Conservation (phyloP, 106 monocot genomes). For the Allium sativum region DNA sequence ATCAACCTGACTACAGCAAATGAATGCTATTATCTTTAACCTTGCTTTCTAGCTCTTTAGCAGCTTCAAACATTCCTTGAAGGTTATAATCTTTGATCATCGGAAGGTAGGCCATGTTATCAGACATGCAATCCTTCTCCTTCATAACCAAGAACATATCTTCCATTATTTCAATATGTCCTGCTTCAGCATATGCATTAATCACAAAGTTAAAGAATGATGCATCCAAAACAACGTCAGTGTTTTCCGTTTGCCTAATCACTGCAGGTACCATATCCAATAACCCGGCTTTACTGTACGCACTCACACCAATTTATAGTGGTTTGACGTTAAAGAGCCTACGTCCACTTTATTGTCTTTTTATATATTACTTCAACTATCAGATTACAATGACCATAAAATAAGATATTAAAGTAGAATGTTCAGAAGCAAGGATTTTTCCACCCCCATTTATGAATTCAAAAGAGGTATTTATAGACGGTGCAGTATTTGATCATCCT, state of each 20-base stretch:
- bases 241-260: slow-evolving; percentile 73
- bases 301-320: too few species aligned
- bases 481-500: too few species aligned
- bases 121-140: slow-evolving; percentile 69
- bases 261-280: slow-evolving; percentile 55
- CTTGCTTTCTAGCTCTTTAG: slow-evolving; percentile 31
- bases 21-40: slow-evolving; percentile 18
- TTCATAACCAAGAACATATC: slow-evolving; percentile 71
- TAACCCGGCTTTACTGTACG: slow-evolving; percentile 52
- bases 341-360: too few species aligned
- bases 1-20: neutral
- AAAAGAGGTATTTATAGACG: too few species aligned
- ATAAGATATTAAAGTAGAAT: too few species aligned
- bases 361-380: too few species aligned
- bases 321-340: too few species aligned
- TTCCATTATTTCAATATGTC: slow-evolving; percentile 72
- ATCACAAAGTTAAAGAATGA: slow-evolving; percentile 87
- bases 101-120: slow-evolving; percentile 54
- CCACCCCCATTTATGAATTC: too few species aligned
- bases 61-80: slow-evolving; percentile 40
- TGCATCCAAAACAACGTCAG: slow-evolving; percentile 60
- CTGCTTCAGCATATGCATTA: slow-evolving; percentile 72
- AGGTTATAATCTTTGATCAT: slow-evolving; percentile 55
- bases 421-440: too few species aligned
- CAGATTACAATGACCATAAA: too few species aligned